phyloP scores from a whole-genome alignment of 1,284 basidiomycete genomes.

The Coriolopsis trogii region DNA sequence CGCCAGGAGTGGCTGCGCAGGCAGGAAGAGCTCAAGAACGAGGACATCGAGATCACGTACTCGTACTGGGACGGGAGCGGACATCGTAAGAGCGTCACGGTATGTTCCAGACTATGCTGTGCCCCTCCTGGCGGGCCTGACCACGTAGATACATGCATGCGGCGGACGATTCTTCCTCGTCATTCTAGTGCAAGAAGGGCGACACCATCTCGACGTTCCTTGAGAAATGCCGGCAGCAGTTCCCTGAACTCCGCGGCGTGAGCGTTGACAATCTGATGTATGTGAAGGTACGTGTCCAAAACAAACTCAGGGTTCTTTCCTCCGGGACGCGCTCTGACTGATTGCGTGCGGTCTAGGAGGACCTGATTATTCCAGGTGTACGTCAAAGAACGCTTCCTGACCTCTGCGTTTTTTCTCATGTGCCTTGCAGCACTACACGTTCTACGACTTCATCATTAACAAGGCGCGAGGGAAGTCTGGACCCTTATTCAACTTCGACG shows the following conservation, averaged over 20 bases:
- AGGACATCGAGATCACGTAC: slow-evolving; percentile 91
- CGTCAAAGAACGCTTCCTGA: slow-evolving; percentile 57
- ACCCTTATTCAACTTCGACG: slow-evolving; percentile 98
- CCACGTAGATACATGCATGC: slow-evolving; percentile 31
- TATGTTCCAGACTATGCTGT: slow-evolving; percentile 45
- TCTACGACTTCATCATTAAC: slow-evolving; percentile 98
- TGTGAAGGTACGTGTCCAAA: slow-evolving; percentile 78
- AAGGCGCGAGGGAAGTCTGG: slow-evolving; percentile 98
- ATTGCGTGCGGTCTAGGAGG: no score
- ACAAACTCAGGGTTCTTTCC: no score
- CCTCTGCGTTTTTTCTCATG: slow-evolving; percentile 6
- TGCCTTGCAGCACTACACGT: slow-evolving; percentile 85
- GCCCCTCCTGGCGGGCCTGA: slow-evolving; percentile 24
- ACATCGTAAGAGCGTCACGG: slow-evolving; percentile 90
- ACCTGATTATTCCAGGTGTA: slow-evolving; percentile 81
- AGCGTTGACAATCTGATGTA: slow-evolving; percentile 98
- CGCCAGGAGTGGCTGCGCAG: slow-evolving; percentile 89
- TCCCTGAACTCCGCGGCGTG: slow-evolving; percentile 88
- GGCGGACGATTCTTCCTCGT: slow-evolving; percentile 12
- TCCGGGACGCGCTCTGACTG: no score
- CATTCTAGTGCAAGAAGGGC: slow-evolving; percentile 94
- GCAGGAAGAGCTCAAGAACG: slow-evolving; percentile 88
- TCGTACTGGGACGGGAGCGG: slow-evolving; percentile 99
- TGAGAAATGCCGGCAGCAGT: slow-evolving; percentile 91
- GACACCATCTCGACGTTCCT: slow-evolving; percentile 89